Percentiles rank a stretch among this genome's conserved stretches.
These are phyloP conservation scores for Debaryomyces sp. DNA, from an alignment of 1,139 yeast genomes.

Conservation along the genomic window DNA sequence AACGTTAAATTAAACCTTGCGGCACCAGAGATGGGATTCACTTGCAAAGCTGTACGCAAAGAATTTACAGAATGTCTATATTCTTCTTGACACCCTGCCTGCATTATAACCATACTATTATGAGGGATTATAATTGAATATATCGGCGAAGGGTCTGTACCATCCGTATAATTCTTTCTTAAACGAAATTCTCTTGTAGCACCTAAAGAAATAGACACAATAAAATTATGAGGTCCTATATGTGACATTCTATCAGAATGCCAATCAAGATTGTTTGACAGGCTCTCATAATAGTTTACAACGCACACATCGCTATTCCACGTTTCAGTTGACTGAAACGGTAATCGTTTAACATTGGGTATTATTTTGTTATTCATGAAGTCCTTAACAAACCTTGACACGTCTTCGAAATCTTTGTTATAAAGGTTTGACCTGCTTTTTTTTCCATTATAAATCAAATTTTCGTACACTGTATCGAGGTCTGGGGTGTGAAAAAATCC, in stretches of 20 bases:
- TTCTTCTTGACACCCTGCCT: constrained; percentile 75
- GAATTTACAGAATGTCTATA: constrained; percentile 56
- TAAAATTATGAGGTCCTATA: constrained; percentile 68
- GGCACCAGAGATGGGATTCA: constrained; percentile 52
- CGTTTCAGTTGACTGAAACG: constrained; percentile 20
- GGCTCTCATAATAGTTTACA: constrained; percentile 55
- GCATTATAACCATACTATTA: constrained; percentile 68
- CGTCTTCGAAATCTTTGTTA: constrained; percentile 39
- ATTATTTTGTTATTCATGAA: constrained; percentile 41
- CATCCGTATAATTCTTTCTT: constrained; percentile 34
- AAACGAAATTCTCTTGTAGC: constrained; percentile 66
- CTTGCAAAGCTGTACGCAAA: constrained; percentile 30
- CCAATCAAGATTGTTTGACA: constrained; percentile 60
- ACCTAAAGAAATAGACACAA: constrained; percentile 69
- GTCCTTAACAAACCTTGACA: constrained; percentile 44
- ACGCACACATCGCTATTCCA: constrained; percentile 61
- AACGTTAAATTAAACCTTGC: constrained; percentile 65
- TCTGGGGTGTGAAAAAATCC: constrained; percentile 32
- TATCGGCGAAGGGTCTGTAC: constrained; percentile 23
- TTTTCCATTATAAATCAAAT: constrained; percentile 43
- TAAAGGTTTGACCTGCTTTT: constrained; percentile 27
- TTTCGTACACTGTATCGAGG: constrained; percentile 16
- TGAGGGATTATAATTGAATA: constrained; percentile 63
- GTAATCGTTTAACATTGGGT: constrained; percentile 28
- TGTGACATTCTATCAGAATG: constrained; percentile 73